Evolutionary conservation across 2,329 filamentous ascomycete species (phyloP), one percentile per base, ranked within the genome.

Genomic region (Fusarium sororula): DNA sequence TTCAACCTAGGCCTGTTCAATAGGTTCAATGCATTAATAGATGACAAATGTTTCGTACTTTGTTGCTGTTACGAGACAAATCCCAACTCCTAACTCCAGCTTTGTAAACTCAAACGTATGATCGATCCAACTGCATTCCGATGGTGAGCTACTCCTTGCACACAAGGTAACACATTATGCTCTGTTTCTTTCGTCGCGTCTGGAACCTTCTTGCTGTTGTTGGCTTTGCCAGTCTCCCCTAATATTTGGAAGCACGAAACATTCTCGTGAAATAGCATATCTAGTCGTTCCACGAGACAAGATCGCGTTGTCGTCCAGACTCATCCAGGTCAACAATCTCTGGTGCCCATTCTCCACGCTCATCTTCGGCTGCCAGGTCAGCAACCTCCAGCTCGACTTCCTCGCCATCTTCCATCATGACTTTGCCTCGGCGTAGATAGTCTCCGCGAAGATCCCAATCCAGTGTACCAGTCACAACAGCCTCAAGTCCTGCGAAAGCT

Each of bases 391-490:
- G 78, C 59, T 86, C 83, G 0, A 88, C 82, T 69, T 86, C 77
- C 79, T 89, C 84, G 32, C 87, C 86, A 73, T 89, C 87, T 68
- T 89, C 87, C 55, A 88, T 82, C 81, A 85, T 87, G 32, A 87
- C 78, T 60, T 82, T 84, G 5, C 87, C 87, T 26, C 82, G 82
- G 8, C 86, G 82, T 11, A 88, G 77, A 70, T 87, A 88, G 64
- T 87, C 83, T 13, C 82, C 85, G 22, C 84, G 78, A 18, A 91
- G 79, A 61, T 91, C 88, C 90, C 90, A 91, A 8, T 85, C 88
- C 5, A 91, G 80, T 9, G 82, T 82, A 4, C 39, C 47, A 6
- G 82, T 81, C 12, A 79, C 77, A 10, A 69, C 73, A 13, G 78
- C 68, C 66, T 84, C 82, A 1, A 84, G 71, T 18, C 77, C 75